These are phyloP conservation scores for Saccharum spontaneum DNA, from an alignment of 176 grass and related monocot species.

Conservation along the genomic window DNA sequence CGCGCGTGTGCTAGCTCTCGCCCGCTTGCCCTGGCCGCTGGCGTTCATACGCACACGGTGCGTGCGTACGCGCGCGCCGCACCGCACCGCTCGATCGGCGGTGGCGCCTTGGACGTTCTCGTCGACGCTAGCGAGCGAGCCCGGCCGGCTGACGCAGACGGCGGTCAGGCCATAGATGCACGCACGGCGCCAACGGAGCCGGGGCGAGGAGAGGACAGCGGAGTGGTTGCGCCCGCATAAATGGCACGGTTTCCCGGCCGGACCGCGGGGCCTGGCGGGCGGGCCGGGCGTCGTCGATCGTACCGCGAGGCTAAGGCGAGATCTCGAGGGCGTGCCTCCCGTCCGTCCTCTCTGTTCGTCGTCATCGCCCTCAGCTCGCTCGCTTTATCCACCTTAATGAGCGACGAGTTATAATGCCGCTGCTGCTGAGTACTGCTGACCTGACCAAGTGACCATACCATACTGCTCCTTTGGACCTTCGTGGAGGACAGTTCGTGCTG, in stretches of 20 bases:
- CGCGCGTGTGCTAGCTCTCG: not conserved
- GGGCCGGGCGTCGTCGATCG: not conserved
- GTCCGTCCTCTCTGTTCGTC: not conserved
- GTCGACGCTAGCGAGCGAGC: not conserved
- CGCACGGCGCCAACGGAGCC: not conserved
- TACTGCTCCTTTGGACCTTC: not conserved
- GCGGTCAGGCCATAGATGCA: not conserved
- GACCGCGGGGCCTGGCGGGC: not conserved
- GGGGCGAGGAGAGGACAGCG: not conserved
- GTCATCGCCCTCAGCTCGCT: not conserved
- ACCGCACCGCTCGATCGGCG: not conserved
- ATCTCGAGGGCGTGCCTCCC: constrained; percentile 14
- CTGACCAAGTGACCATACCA: not conserved
- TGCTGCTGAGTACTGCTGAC: not conserved
- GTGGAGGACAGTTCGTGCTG: constrained; percentile 5
- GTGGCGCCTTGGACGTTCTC: constrained; percentile 22
- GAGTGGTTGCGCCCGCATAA: constrained; percentile 36
- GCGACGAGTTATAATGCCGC: constrained; percentile 18
- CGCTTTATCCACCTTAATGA: not conserved
- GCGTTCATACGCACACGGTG: no score
- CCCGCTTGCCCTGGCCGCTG: no score
- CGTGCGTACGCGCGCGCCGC: not conserved
- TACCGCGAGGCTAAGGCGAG: constrained; percentile 39
- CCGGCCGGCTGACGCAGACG: no score
- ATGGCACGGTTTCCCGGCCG: constrained; percentile 16